Evolutionary conservation across 306 rosid species (phyloP).

Genomic region (Echinosophora koreensis): DNA sequence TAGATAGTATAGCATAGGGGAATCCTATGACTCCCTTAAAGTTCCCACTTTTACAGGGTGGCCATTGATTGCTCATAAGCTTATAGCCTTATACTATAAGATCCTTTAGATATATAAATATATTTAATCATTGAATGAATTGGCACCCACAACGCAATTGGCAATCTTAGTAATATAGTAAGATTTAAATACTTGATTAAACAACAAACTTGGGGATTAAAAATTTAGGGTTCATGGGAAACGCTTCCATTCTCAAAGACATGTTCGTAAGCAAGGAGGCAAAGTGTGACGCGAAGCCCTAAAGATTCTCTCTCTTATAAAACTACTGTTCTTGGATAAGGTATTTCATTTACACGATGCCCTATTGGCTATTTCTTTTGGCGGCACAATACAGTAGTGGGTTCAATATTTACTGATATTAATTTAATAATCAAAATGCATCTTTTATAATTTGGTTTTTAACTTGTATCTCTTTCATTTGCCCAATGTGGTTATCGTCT

Average conservation of each 20-base stretch:
- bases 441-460: background rate
- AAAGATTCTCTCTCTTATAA: slow-evolving; percentile 65
- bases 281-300: slow-evolving; percentile 64
- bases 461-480: slow-evolving; percentile 22
- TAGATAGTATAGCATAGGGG: background rate
- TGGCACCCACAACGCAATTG: background rate
- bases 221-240: slow-evolving; percentile 42
- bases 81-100: slow-evolving; percentile 36
- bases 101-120: slow-evolving; percentile 23
- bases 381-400: slow-evolving; percentile 38
- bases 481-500: slow-evolving; percentile 34
- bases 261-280: slow-evolving; percentile 73
- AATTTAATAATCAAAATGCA: background rate
- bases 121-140: slow-evolving; percentile 22
- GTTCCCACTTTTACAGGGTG: slow-evolving; percentile 34
- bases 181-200: background rate
- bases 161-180: slow-evolving; percentile 38
- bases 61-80: slow-evolving; percentile 39
- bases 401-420: background rate
- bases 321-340: slow-evolving; percentile 56
- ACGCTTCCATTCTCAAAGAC: slow-evolving; percentile 60
- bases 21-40: slow-evolving; percentile 43
- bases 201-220: slow-evolving; percentile 1
- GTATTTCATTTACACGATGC: slow-evolving; percentile 23
- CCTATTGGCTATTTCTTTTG: background rate